Conservation (phyloP, 2,329 filamentous ascomycete genomes). For the Neofusicoccum umdonicola region DNA sequence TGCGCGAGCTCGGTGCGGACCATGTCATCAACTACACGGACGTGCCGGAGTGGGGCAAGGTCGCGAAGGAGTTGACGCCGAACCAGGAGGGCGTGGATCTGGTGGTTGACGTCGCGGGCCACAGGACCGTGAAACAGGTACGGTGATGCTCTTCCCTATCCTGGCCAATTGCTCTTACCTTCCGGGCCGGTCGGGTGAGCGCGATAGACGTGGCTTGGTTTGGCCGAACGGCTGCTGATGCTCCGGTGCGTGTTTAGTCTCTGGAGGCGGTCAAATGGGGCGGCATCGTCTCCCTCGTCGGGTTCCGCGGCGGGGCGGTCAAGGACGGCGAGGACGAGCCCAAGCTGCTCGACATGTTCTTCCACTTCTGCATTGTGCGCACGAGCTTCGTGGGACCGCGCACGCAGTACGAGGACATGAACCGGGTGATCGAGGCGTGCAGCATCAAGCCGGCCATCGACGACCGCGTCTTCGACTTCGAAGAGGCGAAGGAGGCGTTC, state of each 20-base stretch:
- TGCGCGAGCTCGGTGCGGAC: conserved; percentile 54
- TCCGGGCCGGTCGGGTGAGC: no score
- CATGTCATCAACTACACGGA: conserved; percentile 59
- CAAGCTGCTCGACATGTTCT: conserved; percentile 52
- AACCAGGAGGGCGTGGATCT: conserved; percentile 58
- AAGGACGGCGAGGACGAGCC: conserved; percentile 50
- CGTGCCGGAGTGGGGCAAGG: conserved; percentile 54
- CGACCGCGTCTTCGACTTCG: conserved; percentile 55
- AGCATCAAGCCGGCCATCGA: conserved; percentile 60
- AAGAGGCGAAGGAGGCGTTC: conserved; percentile 52
- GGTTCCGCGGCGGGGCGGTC: conserved; percentile 52
- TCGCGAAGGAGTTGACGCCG: conserved; percentile 49
- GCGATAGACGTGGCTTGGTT: neutral
- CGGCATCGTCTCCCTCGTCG: conserved; percentile 56
- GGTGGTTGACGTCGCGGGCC: conserved; percentile 64
- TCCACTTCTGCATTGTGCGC: conserved; percentile 53
- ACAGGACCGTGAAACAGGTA: conserved; percentile 50
- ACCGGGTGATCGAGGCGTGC: conserved; percentile 56
- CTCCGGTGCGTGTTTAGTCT: conserved; percentile 44
- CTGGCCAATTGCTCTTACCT: no score
- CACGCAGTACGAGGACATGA: conserved; percentile 59
- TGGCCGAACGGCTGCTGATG: conserved; percentile 45
- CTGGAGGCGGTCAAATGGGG: conserved; percentile 55
- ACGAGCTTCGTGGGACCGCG: conserved; percentile 58
- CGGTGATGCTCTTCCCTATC: no score